Conservation (phyloP, 306 rosid species). For the Vicia sativa region DNA sequence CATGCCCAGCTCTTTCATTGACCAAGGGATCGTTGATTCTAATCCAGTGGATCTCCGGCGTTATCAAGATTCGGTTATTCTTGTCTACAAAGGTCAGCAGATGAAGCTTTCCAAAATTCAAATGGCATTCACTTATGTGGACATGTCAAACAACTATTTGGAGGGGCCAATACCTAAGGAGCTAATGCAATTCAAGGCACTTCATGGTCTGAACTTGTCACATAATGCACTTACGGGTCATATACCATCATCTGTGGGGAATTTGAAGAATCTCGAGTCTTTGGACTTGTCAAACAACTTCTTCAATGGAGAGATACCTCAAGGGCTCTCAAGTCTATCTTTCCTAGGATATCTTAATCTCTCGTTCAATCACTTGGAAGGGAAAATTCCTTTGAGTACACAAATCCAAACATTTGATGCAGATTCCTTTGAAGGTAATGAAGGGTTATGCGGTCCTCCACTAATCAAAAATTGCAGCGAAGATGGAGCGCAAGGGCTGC, state of each 20-base stretch:
- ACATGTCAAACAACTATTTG: constrained; percentile 43
- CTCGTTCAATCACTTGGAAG: constrained; percentile 39
- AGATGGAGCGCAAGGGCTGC: not conserved
- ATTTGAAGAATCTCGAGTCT: constrained; percentile 42
- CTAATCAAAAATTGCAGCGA: not conserved
- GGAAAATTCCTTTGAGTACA: constrained; percentile 38
- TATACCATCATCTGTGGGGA: constrained; percentile 40
- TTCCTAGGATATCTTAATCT: constrained; percentile 41
- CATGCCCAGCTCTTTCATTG: not conserved
- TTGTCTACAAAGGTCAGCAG: constrained; percentile 34
- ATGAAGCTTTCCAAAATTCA: constrained; percentile 34
- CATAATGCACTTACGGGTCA: constrained; percentile 36
- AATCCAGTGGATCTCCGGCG: not conserved
- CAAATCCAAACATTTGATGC: constrained; percentile 44
- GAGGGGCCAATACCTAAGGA: constrained; percentile 45
- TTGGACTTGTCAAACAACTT: constrained; percentile 47
- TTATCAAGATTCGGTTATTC: constrained; percentile 35
- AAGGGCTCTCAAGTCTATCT: constrained; percentile 18
- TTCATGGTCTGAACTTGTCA: constrained; percentile 41
- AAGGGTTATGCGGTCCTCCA: constrained; percentile 45
- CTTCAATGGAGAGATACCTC: constrained; percentile 40
- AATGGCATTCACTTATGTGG: constrained; percentile 33
- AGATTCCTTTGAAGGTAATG: constrained; percentile 41
- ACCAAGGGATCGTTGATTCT: not conserved
- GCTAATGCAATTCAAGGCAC: constrained; percentile 30